phyloP scores from a whole-genome alignment of 345 rosid genomes.

The Murraya koenigii region DNA sequence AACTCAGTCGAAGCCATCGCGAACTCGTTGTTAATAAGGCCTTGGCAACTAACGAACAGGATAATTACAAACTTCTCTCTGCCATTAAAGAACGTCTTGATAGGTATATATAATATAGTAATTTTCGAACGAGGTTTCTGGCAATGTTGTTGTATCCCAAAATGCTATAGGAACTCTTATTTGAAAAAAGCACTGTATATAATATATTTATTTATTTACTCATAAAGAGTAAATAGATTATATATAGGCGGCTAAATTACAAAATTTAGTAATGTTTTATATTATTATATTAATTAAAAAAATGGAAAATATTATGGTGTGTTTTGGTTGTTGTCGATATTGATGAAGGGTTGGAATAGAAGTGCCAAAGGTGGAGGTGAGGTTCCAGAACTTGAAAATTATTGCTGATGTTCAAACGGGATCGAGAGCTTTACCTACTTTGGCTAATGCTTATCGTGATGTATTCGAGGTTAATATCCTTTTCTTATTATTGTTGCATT shows the following conservation, averaged over 20 bases:
- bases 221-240: too few relatives aligned
- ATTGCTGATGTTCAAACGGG: constrained; percentile 63
- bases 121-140: too few relatives aligned
- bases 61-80: constrained; percentile 60
- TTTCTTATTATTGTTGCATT: neutral
- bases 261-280: too few relatives aligned
- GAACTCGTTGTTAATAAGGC: constrained; percentile 78
- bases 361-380: constrained; percentile 70
- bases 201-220: too few relatives aligned
- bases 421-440: constrained; percentile 82
- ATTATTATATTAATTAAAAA: too few relatives aligned
- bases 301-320: too few relatives aligned
- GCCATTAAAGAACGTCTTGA: constrained; percentile 80
- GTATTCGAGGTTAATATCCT: constrained; percentile 48
- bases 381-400: constrained; percentile 62
- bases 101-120: constrained; percentile 30
- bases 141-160: too few relatives aligned
- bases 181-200: too few relatives aligned
- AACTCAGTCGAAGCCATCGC: constrained; percentile 49
- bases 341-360: constrained; percentile 66
- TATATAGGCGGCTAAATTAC: too few relatives aligned
- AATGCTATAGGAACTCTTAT: too few relatives aligned
- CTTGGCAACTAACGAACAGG: constrained; percentile 80
- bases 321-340: neutral
- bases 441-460: constrained; percentile 63